Evolutionary conservation across 1,284 basidiomycete genomes (phyloP).

Genomic region (Entoloma clypeatum): DNA sequence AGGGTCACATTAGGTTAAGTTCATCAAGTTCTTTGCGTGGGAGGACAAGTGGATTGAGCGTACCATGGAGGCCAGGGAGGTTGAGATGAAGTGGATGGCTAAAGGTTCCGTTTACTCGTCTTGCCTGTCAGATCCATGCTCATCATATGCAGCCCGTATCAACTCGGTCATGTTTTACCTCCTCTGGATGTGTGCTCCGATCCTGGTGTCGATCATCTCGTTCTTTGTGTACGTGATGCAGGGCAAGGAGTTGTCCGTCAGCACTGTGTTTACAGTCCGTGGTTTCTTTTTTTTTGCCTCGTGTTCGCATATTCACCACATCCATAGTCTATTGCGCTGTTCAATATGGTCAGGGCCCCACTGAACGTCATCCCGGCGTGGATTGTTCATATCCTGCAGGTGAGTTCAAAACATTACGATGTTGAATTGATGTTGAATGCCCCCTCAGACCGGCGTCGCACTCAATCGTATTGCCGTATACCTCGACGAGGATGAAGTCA

Average conservation of each 20-base stretch:
- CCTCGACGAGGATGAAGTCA: constrained; percentile 78
- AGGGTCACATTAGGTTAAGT: constrained; percentile 48
- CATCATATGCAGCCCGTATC: constrained; percentile 43
- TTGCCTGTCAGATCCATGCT: constrained; percentile 4
- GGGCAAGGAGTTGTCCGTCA: constrained; percentile 61
- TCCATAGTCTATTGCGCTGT: constrained; percentile 58
- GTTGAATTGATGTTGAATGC: constrained; percentile 10
- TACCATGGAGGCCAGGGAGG: constrained; percentile 47
- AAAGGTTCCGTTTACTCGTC: constrained; percentile 41
- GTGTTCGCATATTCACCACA: constrained; percentile 5
- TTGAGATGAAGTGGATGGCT: constrained; percentile 67
- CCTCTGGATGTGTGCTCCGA: constrained; percentile 62
- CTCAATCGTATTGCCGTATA: constrained; percentile 78
- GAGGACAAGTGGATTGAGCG: constrained; percentile 69
- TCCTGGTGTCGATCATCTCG: constrained; percentile 64
- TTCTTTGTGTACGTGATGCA: constrained; percentile 59
- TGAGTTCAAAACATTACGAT: too few species aligned
- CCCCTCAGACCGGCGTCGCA: constrained; percentile 61
- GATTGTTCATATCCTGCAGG: constrained; percentile 59
- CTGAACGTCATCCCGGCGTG: constrained; percentile 66
- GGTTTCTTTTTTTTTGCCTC: constrained; percentile 4
- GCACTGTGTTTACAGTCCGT: constrained; percentile 65
- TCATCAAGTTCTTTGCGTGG: constrained; percentile 86
- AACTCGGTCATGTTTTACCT: constrained; percentile 61
- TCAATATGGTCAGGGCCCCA: constrained; percentile 65